Percentiles rank a stretch among this genome's conserved stretches.
Conservation (phyloP, 176 grass and related monocot species). For the barley (Hordeum vulgare) region DNA sequence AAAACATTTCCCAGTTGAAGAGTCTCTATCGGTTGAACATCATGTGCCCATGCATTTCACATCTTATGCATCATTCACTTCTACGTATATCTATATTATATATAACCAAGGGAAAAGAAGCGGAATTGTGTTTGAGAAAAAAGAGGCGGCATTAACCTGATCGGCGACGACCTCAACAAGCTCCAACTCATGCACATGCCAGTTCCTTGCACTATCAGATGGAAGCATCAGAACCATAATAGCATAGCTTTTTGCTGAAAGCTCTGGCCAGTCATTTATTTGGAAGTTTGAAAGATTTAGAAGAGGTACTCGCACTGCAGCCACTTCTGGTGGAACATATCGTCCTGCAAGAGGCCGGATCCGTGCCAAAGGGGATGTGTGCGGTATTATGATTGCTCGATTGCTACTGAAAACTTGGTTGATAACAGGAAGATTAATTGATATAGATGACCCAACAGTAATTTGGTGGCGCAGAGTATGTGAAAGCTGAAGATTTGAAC, state of each 20-base stretch:
- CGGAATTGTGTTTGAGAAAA: not conserved
- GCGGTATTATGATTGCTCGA: slow-evolving; percentile 63
- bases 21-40: not conserved
- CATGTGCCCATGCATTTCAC: not conserved
- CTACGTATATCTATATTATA: not conserved
- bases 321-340: slow-evolving; percentile 78
- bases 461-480: slow-evolving; percentile 63
- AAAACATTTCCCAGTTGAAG: not conserved
- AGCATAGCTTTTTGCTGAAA: slow-evolving; percentile 72
- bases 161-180: slow-evolving; percentile 92
- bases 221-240: slow-evolving; percentile 94
- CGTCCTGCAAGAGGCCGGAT: slow-evolving; percentile 38
- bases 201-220: slow-evolving; percentile 74
- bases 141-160: slow-evolving; percentile 49
- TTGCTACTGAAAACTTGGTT: slow-evolving; percentile 71
- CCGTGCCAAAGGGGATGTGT: slow-evolving; percentile 54
- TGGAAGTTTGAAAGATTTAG: slow-evolving; percentile 89
- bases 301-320: slow-evolving; percentile 73
- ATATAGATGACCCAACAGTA: slow-evolving; percentile 41
- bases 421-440: slow-evolving; percentile 64
- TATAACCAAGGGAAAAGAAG: not conserved
- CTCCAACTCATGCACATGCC: slow-evolving; percentile 83
- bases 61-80: not conserved
- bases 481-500: slow-evolving; percentile 63
- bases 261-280: slow-evolving; percentile 75